These are phyloP conservation scores for Globisporangium paddicum DNA, from an alignment of 352 stramenopile genomes.

Conservation along the genomic window DNA sequence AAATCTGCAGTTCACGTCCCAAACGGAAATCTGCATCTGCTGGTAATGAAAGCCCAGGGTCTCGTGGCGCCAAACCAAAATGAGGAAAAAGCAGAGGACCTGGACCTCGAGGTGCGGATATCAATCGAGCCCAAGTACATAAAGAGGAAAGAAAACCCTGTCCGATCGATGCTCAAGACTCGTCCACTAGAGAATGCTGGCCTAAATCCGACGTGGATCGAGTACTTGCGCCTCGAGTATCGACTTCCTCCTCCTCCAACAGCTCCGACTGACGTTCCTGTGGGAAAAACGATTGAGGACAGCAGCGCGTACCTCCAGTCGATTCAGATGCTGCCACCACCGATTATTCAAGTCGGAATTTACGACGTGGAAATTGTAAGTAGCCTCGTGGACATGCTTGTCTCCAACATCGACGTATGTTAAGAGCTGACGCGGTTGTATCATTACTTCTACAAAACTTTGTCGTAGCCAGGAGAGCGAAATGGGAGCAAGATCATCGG, in stretches of 20 bases:
- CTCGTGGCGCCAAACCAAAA: constrained; percentile 27
- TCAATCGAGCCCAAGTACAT: constrained; percentile 45
- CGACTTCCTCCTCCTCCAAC: constrained; percentile 13
- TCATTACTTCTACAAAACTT: neutral
- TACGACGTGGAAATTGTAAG: constrained; percentile 54
- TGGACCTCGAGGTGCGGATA: constrained; percentile 49
- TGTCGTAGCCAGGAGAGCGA: constrained; percentile 35
- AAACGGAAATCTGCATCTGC: constrained; percentile 37
- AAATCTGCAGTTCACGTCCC: constrained; percentile 13
- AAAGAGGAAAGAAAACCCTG: constrained; percentile 43
- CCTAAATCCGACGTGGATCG: constrained; percentile 34
- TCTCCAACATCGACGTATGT: neutral
- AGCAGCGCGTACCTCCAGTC: neutral
- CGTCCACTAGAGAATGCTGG: constrained; percentile 39
- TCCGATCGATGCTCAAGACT: constrained; percentile 46
- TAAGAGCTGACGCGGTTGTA: neutral
- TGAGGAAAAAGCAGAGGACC: constrained; percentile 22
- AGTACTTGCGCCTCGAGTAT: constrained; percentile 50
- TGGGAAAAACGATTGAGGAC: constrained; percentile 7
- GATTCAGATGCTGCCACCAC: constrained; percentile 20
- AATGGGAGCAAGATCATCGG: constrained; percentile 29
- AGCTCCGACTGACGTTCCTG: neutral
- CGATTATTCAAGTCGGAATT: constrained; percentile 35
- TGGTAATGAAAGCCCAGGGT: constrained; percentile 30
- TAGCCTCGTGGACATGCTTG: neutral